Evolutionary conservation across 441 rosid species (phyloP), one percentile per base, ranked within the genome.

Genomic region (Erysimum pusillum): DNA sequence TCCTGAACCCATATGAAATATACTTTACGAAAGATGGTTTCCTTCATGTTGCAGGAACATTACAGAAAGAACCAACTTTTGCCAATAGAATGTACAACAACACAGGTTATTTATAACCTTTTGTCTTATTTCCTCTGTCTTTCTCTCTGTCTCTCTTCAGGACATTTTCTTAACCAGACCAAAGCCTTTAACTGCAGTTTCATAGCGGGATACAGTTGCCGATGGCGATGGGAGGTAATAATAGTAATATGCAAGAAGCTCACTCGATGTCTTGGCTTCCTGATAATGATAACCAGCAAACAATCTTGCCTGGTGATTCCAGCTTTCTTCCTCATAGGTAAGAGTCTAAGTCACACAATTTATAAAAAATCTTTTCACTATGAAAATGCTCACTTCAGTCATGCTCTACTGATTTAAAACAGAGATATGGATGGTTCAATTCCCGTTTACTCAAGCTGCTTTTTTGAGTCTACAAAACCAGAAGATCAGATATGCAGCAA

Each of bases 181-280:
- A 75, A 75, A 51, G 39, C 49, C 22, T 71, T 73, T 61, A 28
- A 64, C 32, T 69, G 51, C 91, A 92, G 90, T 88, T 89, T 81
- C 91, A 88, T 74, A 76, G 71, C 63, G 89, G 88, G 64, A 84
- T 90, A 80, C 82, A 84, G 48, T 83, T 86, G 36, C 90, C 94
- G 68, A 63, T 81, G 69, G 81, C 76, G 67, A 88, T 88, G 81
- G 86, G 81, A 67, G 88, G 85, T 53, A 78, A 67, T 10, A 60
- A 11, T 38, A 73, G 65, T 25, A n/a, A n/a, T n/a, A 56, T 86
- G 83, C 93, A 88, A 83, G 91, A 87, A 73, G 81, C 82, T 54
- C 90, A 86, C 56, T 85, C 91, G 0, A 39, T 88, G n/a, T 74
- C 92, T 5, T 94, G 98, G 98, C 88, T 86, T 80, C 86, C 91